Conservation (phyloP, 179 eudicot species). For the Gypsophila paniculata region DNA sequence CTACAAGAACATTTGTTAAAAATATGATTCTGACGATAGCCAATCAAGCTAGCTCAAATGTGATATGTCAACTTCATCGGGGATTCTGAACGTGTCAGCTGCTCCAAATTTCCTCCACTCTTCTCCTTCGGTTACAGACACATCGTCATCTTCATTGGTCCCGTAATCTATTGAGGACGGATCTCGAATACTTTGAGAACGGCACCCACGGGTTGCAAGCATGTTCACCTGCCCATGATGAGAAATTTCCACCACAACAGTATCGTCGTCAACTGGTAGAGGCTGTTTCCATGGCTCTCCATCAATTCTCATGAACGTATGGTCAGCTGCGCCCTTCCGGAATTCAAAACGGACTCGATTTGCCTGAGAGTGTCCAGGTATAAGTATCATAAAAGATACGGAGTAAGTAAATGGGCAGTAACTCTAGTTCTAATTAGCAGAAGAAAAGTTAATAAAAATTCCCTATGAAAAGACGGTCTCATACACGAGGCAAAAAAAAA, state of each 20-base stretch:
- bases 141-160: constrained; percentile 33
- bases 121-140: constrained; percentile 39
- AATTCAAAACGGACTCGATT: constrained; percentile 69
- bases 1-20: too few species aligned
- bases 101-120: constrained; percentile 89
- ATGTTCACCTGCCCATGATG: constrained; percentile 70
- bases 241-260: constrained; percentile 75
- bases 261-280: constrained; percentile 67
- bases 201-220: constrained; percentile 55
- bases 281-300: constrained; percentile 99
- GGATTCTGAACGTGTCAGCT: constrained; percentile 77
- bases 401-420: too few species aligned
- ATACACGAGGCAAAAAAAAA: too few species aligned
- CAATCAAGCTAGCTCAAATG: constrained; percentile 37
- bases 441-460: too few species aligned
- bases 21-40: too few species aligned
- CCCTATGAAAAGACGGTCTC: too few species aligned
- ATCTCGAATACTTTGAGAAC: constrained; percentile 51
- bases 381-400: not conserved
- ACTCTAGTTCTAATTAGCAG: too few species aligned
- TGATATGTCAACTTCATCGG: constrained; percentile 69
- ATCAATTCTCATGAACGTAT: constrained; percentile 84
- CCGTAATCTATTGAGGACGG: constrained; percentile 39
- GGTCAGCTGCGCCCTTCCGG: constrained; percentile 67
- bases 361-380: constrained; percentile 41